Percentiles rank a stretch among this genome's conserved stretches.
phyloP scores from a whole-genome alignment of 164 flowering plant species.

The Tinospora cordifolia region DNA sequence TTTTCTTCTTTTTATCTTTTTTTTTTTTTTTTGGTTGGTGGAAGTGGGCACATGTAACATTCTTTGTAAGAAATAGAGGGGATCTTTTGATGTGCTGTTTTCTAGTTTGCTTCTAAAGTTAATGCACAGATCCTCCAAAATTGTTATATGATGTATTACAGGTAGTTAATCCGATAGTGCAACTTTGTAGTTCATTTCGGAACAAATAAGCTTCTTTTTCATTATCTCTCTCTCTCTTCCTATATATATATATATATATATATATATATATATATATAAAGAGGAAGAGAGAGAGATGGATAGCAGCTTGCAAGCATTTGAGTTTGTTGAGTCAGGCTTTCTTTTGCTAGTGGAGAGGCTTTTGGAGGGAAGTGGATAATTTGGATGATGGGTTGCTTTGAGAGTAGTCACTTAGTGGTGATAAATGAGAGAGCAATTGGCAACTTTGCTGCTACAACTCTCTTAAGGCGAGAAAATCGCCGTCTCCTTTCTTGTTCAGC shows the following conservation, averaged over 20 bases:
- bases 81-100: neutral
- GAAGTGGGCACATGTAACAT: neutral
- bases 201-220: neutral
- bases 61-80: neutral
- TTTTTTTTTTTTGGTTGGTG: neutral
- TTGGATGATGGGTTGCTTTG: no score
- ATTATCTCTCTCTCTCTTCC: no score
- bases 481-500: no score
- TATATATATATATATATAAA: no score
- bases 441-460: no score
- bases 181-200: neutral
- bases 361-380: neutral
- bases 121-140: neutral
- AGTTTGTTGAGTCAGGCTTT: neutral
- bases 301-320: neutral
- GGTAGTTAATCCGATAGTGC: neutral
- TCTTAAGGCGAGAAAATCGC: no score
- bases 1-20: neutral
- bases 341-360: neutral
- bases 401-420: no score
- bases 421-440: no score
- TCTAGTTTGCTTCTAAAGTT: conserved; percentile 3
- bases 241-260: no score
- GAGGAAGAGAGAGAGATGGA: neutral
- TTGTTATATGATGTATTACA: neutral